A percentile compares a stretch with the other conserved stretches of the same genome.
Evolutionary conservation across 192 early-diverging fungal genomes (phyloP).

Genomic region (Backusella morwellensis): DNA sequence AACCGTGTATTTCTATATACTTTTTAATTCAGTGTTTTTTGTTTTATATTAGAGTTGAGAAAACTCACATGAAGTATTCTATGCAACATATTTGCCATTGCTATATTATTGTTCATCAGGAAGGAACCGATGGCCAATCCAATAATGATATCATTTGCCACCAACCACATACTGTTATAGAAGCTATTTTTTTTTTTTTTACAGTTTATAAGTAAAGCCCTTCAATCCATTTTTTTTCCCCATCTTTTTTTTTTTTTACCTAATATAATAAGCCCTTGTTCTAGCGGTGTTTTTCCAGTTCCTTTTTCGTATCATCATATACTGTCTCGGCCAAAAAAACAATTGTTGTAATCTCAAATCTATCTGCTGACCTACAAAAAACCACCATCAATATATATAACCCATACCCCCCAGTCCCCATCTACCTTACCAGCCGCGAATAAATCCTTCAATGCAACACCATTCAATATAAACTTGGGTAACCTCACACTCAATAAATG

Average conservation of each 20-base stretch:
- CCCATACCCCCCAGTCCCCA: background rate
- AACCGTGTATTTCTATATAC: constrained; percentile 62
- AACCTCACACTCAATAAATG: constrained; percentile 60
- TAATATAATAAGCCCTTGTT: constrained; percentile 75
- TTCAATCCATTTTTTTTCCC: background rate
- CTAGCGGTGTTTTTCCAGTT: constrained; percentile 55
- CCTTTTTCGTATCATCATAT: constrained; percentile 58
- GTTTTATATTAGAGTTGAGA: background rate
- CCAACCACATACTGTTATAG: constrained; percentile 95
- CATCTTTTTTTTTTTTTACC: constrained; percentile 38
- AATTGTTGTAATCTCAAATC: constrained; percentile 84
- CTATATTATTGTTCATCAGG: constrained; percentile 58
- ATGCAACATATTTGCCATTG: constrained; percentile 55
- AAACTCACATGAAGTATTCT: constrained; percentile 42
- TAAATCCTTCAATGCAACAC: constrained; percentile 71
- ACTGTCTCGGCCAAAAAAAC: constrained; percentile 88
- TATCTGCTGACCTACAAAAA: constrained; percentile 69
- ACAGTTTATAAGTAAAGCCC: background rate
- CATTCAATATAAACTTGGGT: constrained; percentile 55
- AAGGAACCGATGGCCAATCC: constrained; percentile 77
- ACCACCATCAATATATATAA: too few species aligned
- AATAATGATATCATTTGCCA: constrained; percentile 89
- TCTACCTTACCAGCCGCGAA: constrained; percentile 53
- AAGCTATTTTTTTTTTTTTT: constrained; percentile 64
- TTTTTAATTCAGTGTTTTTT: background rate